Evolutionary conservation across 345 rosid genomes (phyloP).

Genomic region (Hibiscus tridactylites): DNA sequence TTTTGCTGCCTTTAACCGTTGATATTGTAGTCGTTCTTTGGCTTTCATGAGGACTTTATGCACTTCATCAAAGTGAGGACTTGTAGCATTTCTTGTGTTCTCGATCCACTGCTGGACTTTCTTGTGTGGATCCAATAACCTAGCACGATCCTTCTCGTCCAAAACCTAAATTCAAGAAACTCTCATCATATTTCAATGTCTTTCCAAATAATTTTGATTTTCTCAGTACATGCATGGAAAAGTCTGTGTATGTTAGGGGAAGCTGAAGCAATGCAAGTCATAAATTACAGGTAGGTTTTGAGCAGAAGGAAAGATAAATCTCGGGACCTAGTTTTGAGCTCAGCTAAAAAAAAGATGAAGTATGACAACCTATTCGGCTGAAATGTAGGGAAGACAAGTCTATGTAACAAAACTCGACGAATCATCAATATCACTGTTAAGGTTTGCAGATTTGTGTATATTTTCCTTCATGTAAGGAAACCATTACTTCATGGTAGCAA

Average conservation of each 20-base stretch:
- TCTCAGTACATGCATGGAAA: too few species aligned
- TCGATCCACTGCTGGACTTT: constrained; percentile 76
- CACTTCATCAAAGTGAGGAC: constrained; percentile 72
- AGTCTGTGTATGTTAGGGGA: background rate
- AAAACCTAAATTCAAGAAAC: constrained; percentile 38
- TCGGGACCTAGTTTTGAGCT: background rate
- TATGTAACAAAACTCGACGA: background rate
- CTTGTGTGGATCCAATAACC: constrained; percentile 49
- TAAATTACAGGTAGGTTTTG: background rate
- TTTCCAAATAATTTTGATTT: background rate
- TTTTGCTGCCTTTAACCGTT: constrained; percentile 2
- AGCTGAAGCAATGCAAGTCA: background rate
- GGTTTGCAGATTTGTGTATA: background rate
- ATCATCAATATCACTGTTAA: background rate
- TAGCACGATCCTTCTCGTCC: constrained; percentile 50
- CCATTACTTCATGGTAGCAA: background rate
- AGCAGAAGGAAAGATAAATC: background rate
- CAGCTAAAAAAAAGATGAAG: background rate
- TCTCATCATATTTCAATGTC: background rate
- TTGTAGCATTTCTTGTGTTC: constrained; percentile 51
- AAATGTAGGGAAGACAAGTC: background rate
- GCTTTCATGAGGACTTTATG: constrained; percentile 40
- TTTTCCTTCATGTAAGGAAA: background rate
- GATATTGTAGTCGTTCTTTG: constrained; percentile 33
- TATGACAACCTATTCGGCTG: background rate